Conservation (phyloP, 345 rosid species). For the Kernera saxatilis region DNA sequence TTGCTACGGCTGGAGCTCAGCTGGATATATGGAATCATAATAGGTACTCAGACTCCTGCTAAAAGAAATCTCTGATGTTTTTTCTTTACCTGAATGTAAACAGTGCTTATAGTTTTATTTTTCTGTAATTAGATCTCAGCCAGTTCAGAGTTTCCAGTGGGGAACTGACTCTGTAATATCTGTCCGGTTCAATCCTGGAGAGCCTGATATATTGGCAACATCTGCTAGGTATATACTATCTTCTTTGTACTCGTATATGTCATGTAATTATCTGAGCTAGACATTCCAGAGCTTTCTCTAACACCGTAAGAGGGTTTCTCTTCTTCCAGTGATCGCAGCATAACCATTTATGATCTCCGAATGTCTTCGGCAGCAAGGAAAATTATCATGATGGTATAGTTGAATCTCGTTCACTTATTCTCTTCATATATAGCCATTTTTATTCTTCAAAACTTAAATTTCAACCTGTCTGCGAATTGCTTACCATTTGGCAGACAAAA, state of each 20-base stretch:
- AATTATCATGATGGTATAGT: slow-evolving; percentile 73
- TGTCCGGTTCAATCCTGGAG: slow-evolving; percentile 92
- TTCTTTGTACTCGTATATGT: background rate
- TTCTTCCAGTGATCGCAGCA: slow-evolving; percentile 70
- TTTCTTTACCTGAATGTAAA: background rate
- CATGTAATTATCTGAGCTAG: background rate
- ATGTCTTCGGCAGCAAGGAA: slow-evolving; percentile 75
- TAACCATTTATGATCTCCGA: slow-evolving; percentile 74
- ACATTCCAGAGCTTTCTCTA: background rate
- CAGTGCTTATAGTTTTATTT: background rate
- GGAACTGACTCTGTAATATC: slow-evolving; percentile 80
- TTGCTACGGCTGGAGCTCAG: slow-evolving; percentile 95
- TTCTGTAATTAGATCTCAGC: slow-evolving; percentile 67
- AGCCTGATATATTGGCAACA: slow-evolving; percentile 73
- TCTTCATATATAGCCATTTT: background rate
- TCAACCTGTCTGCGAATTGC: background rate
- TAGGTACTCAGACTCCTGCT: slow-evolving; percentile 47
- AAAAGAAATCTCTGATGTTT: background rate
- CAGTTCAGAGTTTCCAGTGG: slow-evolving; percentile 79
- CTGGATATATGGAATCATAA: slow-evolving; percentile 93
- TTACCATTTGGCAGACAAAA: slow-evolving; percentile 59
- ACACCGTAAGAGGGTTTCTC: background rate
- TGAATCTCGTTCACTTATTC: background rate
- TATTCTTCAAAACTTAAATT: background rate
- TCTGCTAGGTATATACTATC: slow-evolving; percentile 59